A percentile compares a stretch with the other conserved stretches of the same genome.
These are phyloP conservation scores for Bipolaris gigantea DNA, from an alignment of 2,329 filamentous ascomycete species.

Conservation along the genomic window DNA sequence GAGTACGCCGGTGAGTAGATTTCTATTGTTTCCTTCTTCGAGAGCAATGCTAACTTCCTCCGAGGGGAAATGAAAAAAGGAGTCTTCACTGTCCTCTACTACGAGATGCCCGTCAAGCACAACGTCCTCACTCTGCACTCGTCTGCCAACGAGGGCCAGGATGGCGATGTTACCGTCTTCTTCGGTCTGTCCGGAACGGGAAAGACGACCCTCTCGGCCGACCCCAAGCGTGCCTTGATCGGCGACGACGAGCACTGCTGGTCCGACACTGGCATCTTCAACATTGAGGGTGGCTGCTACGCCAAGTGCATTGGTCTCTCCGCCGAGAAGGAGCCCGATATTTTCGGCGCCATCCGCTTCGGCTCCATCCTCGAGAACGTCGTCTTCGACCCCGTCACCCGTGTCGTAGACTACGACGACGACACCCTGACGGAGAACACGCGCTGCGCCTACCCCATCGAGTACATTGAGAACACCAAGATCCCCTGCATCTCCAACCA, in stretches of 20 bases:
- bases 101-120: slow-evolving; percentile 99
- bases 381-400: slow-evolving; percentile 89
- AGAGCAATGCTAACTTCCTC: no score
- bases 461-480: slow-evolving; percentile 99
- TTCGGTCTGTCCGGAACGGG: slow-evolving; percentile 98
- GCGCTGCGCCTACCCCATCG: slow-evolving; percentile 96
- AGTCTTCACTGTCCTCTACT: slow-evolving; percentile 98
- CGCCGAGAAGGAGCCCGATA: slow-evolving; percentile 98
- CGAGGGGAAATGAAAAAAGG: slow-evolving; percentile 64
- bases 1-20: slow-evolving; percentile 73
- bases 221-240: slow-evolving; percentile 93
- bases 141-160: slow-evolving; percentile 93
- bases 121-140: slow-evolving; percentile 98
- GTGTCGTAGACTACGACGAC: slow-evolving; percentile 94
- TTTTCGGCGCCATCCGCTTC: slow-evolving; percentile 92
- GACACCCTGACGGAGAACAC: slow-evolving; percentile 96
- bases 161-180: slow-evolving; percentile 97
- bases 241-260: slow-evolving; percentile 99
- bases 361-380: slow-evolving; percentile 98
- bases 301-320: slow-evolving; percentile 98
- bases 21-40: no score
- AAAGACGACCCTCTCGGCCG: slow-evolving; percentile 97
- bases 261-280: slow-evolving; percentile 96
- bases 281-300: slow-evolving; percentile 99
- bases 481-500: slow-evolving; percentile 86